Evolutionary conservation across 805 yeast genomes (phyloP), one percentile per base, ranked within the genome.

Genomic region (Wickerhamiella bombiphila): DNA sequence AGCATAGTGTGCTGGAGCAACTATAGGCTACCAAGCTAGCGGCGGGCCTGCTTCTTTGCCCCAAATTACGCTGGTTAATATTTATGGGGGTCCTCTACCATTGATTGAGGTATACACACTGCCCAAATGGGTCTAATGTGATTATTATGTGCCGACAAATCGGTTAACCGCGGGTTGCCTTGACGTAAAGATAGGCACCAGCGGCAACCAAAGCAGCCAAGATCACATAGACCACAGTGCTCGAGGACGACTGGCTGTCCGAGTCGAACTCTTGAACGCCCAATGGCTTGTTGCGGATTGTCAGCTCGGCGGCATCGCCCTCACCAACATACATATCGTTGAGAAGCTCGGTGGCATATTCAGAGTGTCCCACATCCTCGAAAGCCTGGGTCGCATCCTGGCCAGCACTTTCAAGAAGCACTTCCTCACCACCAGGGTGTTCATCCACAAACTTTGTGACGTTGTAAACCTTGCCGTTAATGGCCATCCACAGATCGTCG

Each of bases 311-410:
- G 17, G 61, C 80, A 53, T 85, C 86, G 37, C 88, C 67, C 37
- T 69, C 76, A 47, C 98, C 98, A 42, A 91, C 69, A 48, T 70
- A 65, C 54, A 83, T 63, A 29, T 70, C 73, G 32, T 62, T 66
- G 52, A 91, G 65, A 49, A 78, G 66, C 51, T 78, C 91, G 50
- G 76, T 74, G 29, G 99, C 97, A 49, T 86, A 95, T 45, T 86
- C 96, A 25, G 97, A 83, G 63, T 91, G 99, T 25, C 99, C 99
- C 56, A 91, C 86, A 54, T 83, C 94, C 48, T 72, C 75, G 47
- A 74, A 75, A 18, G 75, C 70, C 35, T 56, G 61, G 11, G 81
- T 74, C 38, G 85, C 86, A 56, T 83, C 94, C 42, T 69, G 68
- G 32, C 94, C 94, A 22, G 80, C 93, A 53, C 74, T 69, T 49